A percentile compares a stretch with the other conserved stretches of the same genome.
Evolutionary conservation across 352 stramenopile species (phyloP).

Genomic region (Stramenopiles sp.): DNA sequence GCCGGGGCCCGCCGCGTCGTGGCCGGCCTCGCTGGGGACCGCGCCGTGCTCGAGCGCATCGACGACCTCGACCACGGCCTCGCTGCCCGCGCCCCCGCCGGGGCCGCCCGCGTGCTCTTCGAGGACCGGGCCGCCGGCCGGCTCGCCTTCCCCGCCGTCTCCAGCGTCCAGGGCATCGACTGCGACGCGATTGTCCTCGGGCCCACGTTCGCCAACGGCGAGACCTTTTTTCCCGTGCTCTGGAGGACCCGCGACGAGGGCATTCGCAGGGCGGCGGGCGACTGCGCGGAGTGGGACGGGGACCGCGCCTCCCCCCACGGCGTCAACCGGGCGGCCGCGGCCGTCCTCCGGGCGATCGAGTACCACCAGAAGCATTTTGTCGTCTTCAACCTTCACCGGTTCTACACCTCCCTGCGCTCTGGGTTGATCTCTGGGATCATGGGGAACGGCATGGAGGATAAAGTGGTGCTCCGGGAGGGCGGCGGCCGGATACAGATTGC

Average conservation of each 20-base stretch:
- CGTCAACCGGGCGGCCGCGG: background rate
- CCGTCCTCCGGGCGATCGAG: background rate
- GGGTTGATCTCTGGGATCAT: background rate
- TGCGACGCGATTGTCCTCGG: background rate
- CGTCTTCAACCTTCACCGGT: background rate
- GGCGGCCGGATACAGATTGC: background rate
- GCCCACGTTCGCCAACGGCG: background rate
- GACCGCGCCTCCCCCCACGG: background rate
- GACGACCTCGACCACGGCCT: background rate
- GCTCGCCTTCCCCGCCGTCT: background rate
- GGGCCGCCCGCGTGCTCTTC: background rate
- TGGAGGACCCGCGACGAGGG: background rate
- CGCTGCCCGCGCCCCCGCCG: background rate
- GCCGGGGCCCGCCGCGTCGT: background rate
- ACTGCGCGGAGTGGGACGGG: background rate
- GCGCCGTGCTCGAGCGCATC: background rate
- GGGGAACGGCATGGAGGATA: background rate
- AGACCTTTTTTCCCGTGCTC: background rate
- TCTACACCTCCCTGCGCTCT: background rate
- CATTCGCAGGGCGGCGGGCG: background rate
- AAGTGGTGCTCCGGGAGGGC: background rate
- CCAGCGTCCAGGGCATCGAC: background rate
- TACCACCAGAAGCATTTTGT: background rate
- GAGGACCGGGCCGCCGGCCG: background rate
- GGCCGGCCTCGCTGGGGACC: background rate